phyloP scores from a whole-genome alignment of 345 rosid species.

The Syzygium aromaticum region DNA sequence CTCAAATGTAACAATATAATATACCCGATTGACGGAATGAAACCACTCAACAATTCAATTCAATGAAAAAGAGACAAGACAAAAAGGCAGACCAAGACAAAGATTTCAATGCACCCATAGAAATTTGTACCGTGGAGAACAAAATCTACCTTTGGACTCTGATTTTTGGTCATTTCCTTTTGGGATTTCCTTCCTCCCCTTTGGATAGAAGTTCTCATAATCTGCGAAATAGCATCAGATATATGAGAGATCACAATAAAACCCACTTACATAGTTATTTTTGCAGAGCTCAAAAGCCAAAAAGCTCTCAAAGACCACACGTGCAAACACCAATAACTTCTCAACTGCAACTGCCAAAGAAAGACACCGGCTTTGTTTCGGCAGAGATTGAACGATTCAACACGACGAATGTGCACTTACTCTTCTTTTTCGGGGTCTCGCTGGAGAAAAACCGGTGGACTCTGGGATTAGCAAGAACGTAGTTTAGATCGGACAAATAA shows the following conservation, averaged over 20 bases:
- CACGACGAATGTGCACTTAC: constrained; percentile 14
- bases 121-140: not conserved
- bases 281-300: not conserved
- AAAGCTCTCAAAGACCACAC: not conserved
- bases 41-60: not conserved
- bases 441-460: constrained; percentile 52
- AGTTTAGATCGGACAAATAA: constrained; percentile 34
- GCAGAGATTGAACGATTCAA: not conserved
- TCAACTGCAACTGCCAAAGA: not conserved
- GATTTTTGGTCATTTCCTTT: constrained; percentile 74
- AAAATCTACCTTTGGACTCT: constrained; percentile 56
- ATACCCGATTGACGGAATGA: not conserved
- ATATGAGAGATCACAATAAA: not conserved
- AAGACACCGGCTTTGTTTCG: not conserved
- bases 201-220: constrained; percentile 77
- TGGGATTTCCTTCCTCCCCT: constrained; percentile 75
- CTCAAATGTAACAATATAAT: not conserved
- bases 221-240: constrained; percentile 30
- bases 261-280: not conserved
- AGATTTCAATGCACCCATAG: not conserved
- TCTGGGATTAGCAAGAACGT: constrained; percentile 58
- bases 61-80: not conserved
- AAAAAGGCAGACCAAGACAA: not conserved
- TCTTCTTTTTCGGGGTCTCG: constrained; percentile 69
- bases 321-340: not conserved